Conservation (phyloP, 2,329 filamentous ascomycete genomes). For the Neophaeococcomyces mojaviensis region DNA sequence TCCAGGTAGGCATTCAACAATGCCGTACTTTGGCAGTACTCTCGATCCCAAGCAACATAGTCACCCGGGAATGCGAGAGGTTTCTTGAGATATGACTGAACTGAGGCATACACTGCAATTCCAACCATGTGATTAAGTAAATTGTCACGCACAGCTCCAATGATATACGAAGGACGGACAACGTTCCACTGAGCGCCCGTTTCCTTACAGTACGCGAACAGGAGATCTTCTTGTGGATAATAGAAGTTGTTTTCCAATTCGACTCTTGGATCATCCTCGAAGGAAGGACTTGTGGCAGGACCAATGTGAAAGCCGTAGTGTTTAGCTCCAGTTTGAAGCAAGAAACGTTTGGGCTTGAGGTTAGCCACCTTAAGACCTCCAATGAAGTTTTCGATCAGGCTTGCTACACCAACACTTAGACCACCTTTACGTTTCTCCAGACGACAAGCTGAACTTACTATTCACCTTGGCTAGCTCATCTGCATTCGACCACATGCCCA, state of each 20-base stretch:
- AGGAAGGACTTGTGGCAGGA: slow-evolving; percentile 34
- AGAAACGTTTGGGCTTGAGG: slow-evolving; percentile 39
- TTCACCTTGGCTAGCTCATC: slow-evolving; percentile 44
- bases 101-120: slow-evolving; percentile 43
- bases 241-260: slow-evolving; percentile 46
- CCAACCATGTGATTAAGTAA: slow-evolving; percentile 44
- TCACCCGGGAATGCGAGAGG: slow-evolving; percentile 40
- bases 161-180: slow-evolving; percentile 40
- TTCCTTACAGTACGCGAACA: slow-evolving; percentile 35
- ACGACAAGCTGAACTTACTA: slow-evolving; percentile 7
- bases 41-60: slow-evolving; percentile 36
- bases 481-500: slow-evolving; percentile 41
- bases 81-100: slow-evolving; percentile 36
- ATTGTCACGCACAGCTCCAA: slow-evolving; percentile 43
- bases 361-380: slow-evolving; percentile 34
- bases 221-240: slow-evolving; percentile 46
- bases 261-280: slow-evolving; percentile 40
- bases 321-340: slow-evolving; percentile 47
- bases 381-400: slow-evolving; percentile 42
- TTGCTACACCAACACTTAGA: slow-evolving; percentile 3
- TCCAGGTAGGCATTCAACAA: slow-evolving; percentile 42
- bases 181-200: slow-evolving; percentile 38
- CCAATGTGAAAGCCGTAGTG: slow-evolving; percentile 46
- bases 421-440: background rate
- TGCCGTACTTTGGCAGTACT: slow-evolving; percentile 30